Percentiles rank a stretch among this genome's conserved stretches.
Evolutionary conservation across 495 filamentous ascomycete species (phyloP).

Genomic region (Articulospora tetracladia): DNA sequence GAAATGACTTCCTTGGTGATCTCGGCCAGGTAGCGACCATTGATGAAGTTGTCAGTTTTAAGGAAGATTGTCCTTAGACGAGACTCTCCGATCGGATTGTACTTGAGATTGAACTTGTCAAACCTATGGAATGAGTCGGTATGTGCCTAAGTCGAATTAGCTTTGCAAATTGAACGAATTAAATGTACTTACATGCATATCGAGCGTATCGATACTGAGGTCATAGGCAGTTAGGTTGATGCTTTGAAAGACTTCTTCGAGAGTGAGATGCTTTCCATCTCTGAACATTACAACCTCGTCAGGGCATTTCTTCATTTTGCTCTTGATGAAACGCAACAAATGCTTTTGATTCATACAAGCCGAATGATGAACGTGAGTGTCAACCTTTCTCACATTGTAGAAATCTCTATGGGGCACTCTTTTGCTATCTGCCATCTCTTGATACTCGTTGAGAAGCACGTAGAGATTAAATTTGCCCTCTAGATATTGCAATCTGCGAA

Average conservation of each 20-base stretch:
- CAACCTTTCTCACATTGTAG: conserved; percentile 97
- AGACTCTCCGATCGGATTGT: conserved; percentile 96
- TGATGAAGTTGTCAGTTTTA: conserved; percentile 97
- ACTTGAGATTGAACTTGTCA: conserved; percentile 99
- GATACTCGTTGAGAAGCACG: conserved; percentile 87
- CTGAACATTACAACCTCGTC: conserved; percentile 91
- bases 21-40: conserved; percentile 92
- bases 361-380: conserved; percentile 98
- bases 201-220: conserved; percentile 94
- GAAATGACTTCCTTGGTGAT: conserved; percentile 97
- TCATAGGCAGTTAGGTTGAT: conserved; percentile 97
- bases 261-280: conserved; percentile 87
- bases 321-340: conserved; percentile 95
- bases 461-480: conserved; percentile 97
- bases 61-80: conserved; percentile 92
- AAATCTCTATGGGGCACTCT: conserved; percentile 96
- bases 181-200: conserved; percentile 68
- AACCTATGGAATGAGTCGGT: conserved; percentile 98
- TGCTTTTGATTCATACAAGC: conserved; percentile 99
- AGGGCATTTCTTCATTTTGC: conserved; percentile 96
- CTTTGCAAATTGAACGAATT: background rate
- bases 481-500: conserved; percentile 86
- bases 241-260: conserved; percentile 92
- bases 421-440: conserved; percentile 97
- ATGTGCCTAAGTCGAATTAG: conserved; percentile 60